These are phyloP conservation scores for Castanea sativa DNA, from an alignment of 306 rosid genomes.

Conservation along the genomic window DNA sequence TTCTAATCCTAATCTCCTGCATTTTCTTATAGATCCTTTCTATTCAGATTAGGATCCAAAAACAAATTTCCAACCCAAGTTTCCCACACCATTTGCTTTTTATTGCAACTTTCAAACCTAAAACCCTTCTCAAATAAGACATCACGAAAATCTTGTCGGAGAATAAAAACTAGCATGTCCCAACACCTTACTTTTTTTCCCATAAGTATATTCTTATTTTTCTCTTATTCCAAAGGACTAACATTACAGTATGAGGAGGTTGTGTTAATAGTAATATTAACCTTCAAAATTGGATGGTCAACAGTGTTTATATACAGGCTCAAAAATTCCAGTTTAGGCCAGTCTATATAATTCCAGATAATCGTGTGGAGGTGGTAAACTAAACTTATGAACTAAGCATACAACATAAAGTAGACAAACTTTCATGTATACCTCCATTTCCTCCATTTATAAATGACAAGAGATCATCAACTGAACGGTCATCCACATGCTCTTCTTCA, in stretches of 20 bases:
- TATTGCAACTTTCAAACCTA: neutral
- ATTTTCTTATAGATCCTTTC: too few relatives aligned
- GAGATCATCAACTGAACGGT: constrained; percentile 91
- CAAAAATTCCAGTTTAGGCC: neutral
- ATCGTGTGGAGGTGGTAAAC: neutral
- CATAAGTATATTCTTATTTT: neutral
- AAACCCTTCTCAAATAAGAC: neutral
- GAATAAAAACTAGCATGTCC: neutral
- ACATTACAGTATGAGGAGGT: neutral
- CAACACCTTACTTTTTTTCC: neutral
- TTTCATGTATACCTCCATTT: constrained; percentile 51
- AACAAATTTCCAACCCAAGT: neutral
- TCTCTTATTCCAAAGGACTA: neutral
- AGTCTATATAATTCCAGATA: neutral
- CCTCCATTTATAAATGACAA: constrained; percentile 88
- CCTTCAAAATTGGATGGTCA: constrained; percentile 1
- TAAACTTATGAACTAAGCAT: neutral
- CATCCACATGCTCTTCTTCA: constrained; percentile 73
- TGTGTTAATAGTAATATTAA: neutral
- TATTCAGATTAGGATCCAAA: neutral
- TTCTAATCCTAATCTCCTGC: too few relatives aligned
- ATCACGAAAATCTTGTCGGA: neutral
- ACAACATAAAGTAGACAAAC: neutral
- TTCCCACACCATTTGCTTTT: neutral
- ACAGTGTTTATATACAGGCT: neutral